Evolutionary conservation across 805 yeast species (phyloP), one percentile per base, ranked within the genome.

Genomic region (Zygosaccharomyces bisporus): DNA sequence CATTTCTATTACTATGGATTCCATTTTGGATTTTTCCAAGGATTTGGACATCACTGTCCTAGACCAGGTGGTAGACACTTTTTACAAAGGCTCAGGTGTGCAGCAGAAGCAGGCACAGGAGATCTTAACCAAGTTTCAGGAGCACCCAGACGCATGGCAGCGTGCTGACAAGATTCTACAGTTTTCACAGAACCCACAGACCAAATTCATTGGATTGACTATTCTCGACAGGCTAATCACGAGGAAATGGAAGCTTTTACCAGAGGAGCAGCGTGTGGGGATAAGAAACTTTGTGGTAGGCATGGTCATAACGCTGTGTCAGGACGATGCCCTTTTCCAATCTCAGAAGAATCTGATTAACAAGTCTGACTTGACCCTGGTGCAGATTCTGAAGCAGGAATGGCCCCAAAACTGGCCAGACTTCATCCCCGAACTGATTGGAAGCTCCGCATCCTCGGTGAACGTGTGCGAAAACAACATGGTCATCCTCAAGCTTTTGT

Each of bases 351-450:
- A 96, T 16, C 74, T 93, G 60, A 87, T 93, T 61, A 87, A 85
- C 71, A 93, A 93, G 66, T 89, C 90, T 57, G 96, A 93, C 68
- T 75, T 93, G 60, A 91, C 98, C 12, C 73, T 93, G 58, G 99
- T 93, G 29, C 95, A 90, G 60, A 83, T 93, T 41, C 78, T 93
- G 60, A 93, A 93, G 61, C 98, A 93, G 69, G 99, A 93, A 64
- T 93, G 99, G 99, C 99, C 99, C 25, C 87, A 83, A 56, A 86
- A 90, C 64, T 93, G 99, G 99, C 98, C 98, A 14, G 86, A 83
- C 57, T 93, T 93, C 59, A 85, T 93, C 40, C 96, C 96, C 13
- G 99, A 93, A 64, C 78, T 93, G 45, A 93, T 91, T 37, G 78
- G 76, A 48, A 83, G 95, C 52, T 82, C 95, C 36, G 79, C 87